These are phyloP conservation scores for Orychophragmus violaceus DNA, from an alignment of 345 rosid species.

Conservation along the genomic window DNA sequence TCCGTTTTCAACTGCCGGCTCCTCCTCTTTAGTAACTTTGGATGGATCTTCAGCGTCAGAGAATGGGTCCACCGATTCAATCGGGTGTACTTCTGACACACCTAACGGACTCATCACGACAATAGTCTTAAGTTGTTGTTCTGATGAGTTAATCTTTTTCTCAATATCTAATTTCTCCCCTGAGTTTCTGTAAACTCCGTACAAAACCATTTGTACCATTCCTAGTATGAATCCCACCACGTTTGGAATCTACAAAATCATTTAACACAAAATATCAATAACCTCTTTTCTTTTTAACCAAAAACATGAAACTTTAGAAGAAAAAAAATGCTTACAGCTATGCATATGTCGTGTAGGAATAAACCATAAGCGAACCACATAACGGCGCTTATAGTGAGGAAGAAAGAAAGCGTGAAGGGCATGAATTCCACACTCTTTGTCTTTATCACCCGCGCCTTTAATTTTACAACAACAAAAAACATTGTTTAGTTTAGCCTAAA, in stretches of 20 bases:
- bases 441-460: slow-evolving; percentile 61
- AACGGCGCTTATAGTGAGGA: slow-evolving; percentile 71
- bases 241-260: slow-evolving; percentile 60
- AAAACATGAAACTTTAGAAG: not conserved
- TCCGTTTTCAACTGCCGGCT: slow-evolving; percentile 16
- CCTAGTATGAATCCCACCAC: slow-evolving; percentile 68
- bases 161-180: slow-evolving; percentile 12
- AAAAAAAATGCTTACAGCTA: slow-evolving; percentile 54
- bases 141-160: slow-evolving; percentile 27
- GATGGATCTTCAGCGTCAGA: slow-evolving; percentile 22
- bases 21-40: slow-evolving; percentile 12
- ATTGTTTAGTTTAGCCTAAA: not conserved
- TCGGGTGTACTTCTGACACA: slow-evolving; percentile 34
- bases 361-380: slow-evolving; percentile 84
- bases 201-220: slow-evolving; percentile 61
- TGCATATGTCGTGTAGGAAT: slow-evolving; percentile 48
- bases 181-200: slow-evolving; percentile 45
- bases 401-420: slow-evolving; percentile 80
- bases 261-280: not conserved
- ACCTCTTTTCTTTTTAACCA: not conserved
- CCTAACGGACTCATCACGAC: slow-evolving; percentile 35
- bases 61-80: slow-evolving; percentile 14
- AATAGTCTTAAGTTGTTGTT: slow-evolving; percentile 32
- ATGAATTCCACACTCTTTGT: slow-evolving; percentile 90
- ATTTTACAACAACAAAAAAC: not conserved